Evolutionary conservation across 1,284 basidiomycete genomes (phyloP), one percentile per base, ranked within the genome.

Genomic region (Tilletia walkeri): DNA sequence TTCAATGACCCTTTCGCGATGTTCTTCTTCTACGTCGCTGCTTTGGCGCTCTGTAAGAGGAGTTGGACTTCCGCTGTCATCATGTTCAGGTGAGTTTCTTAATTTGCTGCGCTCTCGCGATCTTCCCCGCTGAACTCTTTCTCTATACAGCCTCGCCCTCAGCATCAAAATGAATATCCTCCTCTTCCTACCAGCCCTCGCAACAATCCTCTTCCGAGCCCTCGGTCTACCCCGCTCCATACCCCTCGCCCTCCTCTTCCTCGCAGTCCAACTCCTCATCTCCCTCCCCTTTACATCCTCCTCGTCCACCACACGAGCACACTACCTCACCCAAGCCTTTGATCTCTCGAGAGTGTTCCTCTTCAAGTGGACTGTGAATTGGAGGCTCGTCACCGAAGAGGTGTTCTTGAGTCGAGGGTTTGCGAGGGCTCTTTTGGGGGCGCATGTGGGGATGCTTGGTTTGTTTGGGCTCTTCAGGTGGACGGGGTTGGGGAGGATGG

Each of bases 301-400:
- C 2, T 63, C 54, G 14, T 24, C 24, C 47, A 30, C 34, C 10
- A 39, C 59, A 7, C 59, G 59, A 36, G 14, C 36, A 4, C 85
- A 88, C 70, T 99, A 99, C 85, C 79, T 93, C 50, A 85, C 84
- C 12, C 88, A 88, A 9, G 90, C 96, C 0, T 99, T 96, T 83
- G 90, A 99, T 82, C 87, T 99, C 70, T 90, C 90, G 1, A 89
- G 96, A 14, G 87, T 89, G 14, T 99, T 99, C 85, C 85, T 96
- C 48, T 96, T 92, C 85, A 90, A 92, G 82, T 99, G 95, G 95
- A 98, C 95, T 0, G 95, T 98, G 73, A 99, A 99, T 82, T 99
- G 96, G 95, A 88, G 93, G 47, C 92, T 97, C 79, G 76, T 99
- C 1, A 85, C 88, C 30, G 92, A 95, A 81, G 85, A 88, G 14